Base-by-base conservation (phyloP, 768 basidiomycete species). In the Paxillus rubicundulus region DNA sequence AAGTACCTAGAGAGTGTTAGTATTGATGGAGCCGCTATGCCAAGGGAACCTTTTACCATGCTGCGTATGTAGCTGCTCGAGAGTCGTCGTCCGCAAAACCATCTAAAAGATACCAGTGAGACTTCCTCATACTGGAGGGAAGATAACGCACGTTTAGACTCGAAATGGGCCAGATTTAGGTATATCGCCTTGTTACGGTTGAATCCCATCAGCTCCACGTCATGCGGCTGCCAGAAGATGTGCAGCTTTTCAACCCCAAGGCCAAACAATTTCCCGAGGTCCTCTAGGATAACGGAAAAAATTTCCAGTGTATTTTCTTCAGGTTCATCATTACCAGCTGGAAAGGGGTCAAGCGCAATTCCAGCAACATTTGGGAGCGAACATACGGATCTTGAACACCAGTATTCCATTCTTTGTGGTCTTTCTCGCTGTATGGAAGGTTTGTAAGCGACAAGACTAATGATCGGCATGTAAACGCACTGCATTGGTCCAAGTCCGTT, bases 1-100 rank as follows among this genome's bases (percentile, higher is more conserved):
- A 68, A 60, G 30, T 59, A 66, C 65, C 65, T 66, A 33, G 1
- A 33, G 10, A 33, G 33, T 33, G 33, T 33, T 12, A 33, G 33
- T 5, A 14, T 13, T 14, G 10, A 13, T 33, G 13, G 33, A 33
- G 33, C 33, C 13, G 12, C 33, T 5, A 12, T 33, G 33, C 13
- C 2, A 33, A 33, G 33, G 33, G 5, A 33, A 33, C 12, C 13
- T 33, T 33, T 42, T 47, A 47, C 46, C 46, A 47, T 38, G 46
- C 46, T 21, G 46, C n/a, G 9, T 47, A 47, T 12, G 36, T 38
- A 16, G 36, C 27, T 9, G 46, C 46, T 37, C 36, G 20, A 7
- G 36, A 16, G 36, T 9, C 18, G n/a, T 38, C 46, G 46, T 47
- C 18, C 2, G 5, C 9, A 34, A 38, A 47, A 17, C 5, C 4